Conservation (phyloP, 768 basidiomycete species). For the Sporobolomyces phaffii region DNA sequence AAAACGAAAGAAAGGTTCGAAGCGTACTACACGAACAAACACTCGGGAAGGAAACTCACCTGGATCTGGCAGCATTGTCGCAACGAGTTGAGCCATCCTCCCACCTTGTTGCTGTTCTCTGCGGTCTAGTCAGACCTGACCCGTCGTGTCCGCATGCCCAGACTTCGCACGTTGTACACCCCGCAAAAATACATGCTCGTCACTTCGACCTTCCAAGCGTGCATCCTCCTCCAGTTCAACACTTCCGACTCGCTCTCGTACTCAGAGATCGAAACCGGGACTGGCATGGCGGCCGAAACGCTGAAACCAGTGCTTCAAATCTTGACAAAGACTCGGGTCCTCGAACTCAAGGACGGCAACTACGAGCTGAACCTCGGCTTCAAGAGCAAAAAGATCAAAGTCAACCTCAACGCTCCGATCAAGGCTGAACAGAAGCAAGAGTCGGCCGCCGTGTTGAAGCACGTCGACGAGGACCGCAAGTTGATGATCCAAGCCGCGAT, state of each 20-base stretch:
- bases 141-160: too few species aligned
- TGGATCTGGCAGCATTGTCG: slow-evolving; percentile 99
- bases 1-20: slow-evolving; percentile 85
- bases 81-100: slow-evolving; percentile 56
- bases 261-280: slow-evolving; percentile 71
- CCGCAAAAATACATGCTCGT: slow-evolving; percentile 93
- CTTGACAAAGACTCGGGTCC: slow-evolving; percentile 80
- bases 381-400: slow-evolving; percentile 47
- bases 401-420: slow-evolving; percentile 60
- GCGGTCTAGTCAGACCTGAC: too few species aligned
- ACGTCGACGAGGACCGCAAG: slow-evolving; percentile 92
- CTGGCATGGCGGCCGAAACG: slow-evolving; percentile 66
- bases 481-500: slow-evolving; percentile 68
- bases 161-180: slow-evolving; percentile 78
- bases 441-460: slow-evolving; percentile 69
- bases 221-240: slow-evolving; percentile 91
- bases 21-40: slow-evolving; percentile 86
- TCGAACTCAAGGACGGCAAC: slow-evolving; percentile 84
- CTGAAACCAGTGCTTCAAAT: slow-evolving; percentile 59
- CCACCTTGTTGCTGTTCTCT: neutral
- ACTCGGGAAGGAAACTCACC: slow-evolving; percentile 87
- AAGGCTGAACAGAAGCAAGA: slow-evolving; percentile 93
- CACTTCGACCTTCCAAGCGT: slow-evolving; percentile 91
- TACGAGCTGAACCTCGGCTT: slow-evolving; percentile 79
- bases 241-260: slow-evolving; percentile 75